Evolutionary conservation across 768 basidiomycete species (phyloP).

Genomic region (Tricholoma saponaceum): DNA sequence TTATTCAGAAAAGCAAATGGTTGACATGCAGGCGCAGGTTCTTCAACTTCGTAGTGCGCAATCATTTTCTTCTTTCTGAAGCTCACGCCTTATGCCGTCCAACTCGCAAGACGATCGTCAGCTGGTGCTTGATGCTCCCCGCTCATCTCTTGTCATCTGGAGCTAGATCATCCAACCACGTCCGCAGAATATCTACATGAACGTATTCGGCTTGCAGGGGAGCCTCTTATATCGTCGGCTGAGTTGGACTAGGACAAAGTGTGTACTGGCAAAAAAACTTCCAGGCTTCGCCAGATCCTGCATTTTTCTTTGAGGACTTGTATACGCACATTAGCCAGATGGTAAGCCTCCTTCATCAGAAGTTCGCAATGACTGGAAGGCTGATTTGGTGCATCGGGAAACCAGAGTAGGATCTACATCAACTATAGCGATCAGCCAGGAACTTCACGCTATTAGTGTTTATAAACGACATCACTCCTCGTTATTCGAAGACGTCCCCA

Average conservation of each 20-base stretch:
- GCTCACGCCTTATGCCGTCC: not conserved
- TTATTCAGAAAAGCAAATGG: constrained; percentile 23
- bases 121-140: constrained; percentile 41
- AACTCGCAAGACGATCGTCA: constrained; percentile 19
- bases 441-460: constrained; percentile 49
- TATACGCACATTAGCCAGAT: constrained; percentile 21
- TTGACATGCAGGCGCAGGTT: constrained; percentile 39
- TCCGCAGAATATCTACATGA: constrained; percentile 39
- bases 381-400: constrained; percentile 37
- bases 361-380: not conserved
- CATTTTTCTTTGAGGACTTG: constrained; percentile 20
- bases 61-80: not conserved
- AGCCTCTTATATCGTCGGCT: not conserved
- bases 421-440: constrained; percentile 40
- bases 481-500: constrained; percentile 43
- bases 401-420: constrained; percentile 34
- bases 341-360: constrained; percentile 9
- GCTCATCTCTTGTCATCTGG: constrained; percentile 52
- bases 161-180: constrained; percentile 33
- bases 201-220: constrained; percentile 44
- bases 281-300: constrained; percentile 17
- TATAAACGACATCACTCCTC: constrained; percentile 46
- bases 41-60: constrained; percentile 27
- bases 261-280: constrained; percentile 25
- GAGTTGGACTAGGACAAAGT: constrained; percentile 14